Evolutionary conservation across 148 eudicot genomes (phyloP).

Genomic region (Chenopodium album): DNA sequence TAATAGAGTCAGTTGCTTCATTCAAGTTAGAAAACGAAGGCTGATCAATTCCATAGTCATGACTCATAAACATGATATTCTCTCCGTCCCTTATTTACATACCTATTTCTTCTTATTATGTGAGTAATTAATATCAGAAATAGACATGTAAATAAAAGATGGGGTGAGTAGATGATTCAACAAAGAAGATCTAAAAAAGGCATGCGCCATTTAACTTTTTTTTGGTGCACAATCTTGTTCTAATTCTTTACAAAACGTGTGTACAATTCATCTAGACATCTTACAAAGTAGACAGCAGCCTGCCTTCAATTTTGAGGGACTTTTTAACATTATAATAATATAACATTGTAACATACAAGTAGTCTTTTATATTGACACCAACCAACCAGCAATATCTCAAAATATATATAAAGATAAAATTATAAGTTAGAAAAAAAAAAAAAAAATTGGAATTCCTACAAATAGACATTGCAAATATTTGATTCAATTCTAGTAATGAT

Average conservation of each 20-base stretch:
- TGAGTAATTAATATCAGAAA: no score
- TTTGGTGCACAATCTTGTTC: neutral
- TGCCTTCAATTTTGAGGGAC: neutral
- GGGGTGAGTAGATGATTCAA: no score
- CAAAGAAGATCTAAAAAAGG: neutral
- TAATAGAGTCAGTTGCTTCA: no score
- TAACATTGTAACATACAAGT: neutral
- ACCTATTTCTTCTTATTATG: no score
- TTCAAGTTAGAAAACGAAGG: neutral
- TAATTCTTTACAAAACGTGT: neutral
- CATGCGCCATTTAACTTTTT: neutral
- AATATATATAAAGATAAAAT: neutral
- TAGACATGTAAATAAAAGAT: no score
- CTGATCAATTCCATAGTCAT: neutral
- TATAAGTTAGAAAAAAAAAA: neutral
- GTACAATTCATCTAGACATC: slow-evolving; percentile 23
- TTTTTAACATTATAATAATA: neutral
- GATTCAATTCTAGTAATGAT: slow-evolving; percentile 8
- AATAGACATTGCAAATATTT: neutral
- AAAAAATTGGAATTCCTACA: neutral
- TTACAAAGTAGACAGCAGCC: neutral
- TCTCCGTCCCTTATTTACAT: no score
- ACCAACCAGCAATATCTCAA: slow-evolving; percentile 19
- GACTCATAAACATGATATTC: no score
- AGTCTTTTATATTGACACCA: neutral